These are phyloP conservation scores for Suillus subalutaceus DNA, from an alignment of 768 basidiomycete genomes.

Conservation along the genomic window DNA sequence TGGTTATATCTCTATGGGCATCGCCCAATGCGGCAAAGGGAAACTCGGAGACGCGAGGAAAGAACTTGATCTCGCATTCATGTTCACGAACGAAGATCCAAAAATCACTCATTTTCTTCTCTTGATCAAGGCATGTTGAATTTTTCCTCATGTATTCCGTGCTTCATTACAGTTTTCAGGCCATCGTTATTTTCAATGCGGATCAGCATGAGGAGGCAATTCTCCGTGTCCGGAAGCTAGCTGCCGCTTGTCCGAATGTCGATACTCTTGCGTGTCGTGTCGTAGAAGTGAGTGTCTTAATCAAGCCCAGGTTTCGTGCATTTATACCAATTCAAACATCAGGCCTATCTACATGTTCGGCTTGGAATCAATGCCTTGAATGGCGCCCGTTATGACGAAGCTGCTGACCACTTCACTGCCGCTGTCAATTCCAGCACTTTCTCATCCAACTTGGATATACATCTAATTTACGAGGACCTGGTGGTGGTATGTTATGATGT, in stretches of 20 bases:
- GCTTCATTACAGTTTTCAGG: background rate
- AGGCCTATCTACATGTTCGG: background rate
- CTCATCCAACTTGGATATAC: background rate
- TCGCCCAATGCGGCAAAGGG: background rate
- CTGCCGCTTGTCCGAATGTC: background rate
- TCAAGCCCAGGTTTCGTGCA: background rate
- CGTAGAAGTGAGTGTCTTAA: background rate
- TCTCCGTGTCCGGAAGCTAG: background rate
- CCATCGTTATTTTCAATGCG: background rate
- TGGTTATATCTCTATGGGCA: background rate
- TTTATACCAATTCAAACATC: background rate
- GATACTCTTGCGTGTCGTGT: background rate
- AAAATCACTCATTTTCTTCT: background rate
- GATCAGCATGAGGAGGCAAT: background rate
- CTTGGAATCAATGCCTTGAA: background rate
- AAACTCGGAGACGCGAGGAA: background rate
- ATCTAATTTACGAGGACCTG: background rate
- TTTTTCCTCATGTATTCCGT: background rate
- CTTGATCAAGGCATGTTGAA: background rate
- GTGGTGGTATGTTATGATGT: background rate
- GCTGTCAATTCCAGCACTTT: background rate
- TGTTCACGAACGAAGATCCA: background rate
- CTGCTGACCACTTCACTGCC: background rate
- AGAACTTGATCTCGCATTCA: background rate
- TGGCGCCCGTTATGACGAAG: background rate